Base-by-base conservation (phyloP, 352 stramenopile species). In the Phytophthora lateralis region DNA sequence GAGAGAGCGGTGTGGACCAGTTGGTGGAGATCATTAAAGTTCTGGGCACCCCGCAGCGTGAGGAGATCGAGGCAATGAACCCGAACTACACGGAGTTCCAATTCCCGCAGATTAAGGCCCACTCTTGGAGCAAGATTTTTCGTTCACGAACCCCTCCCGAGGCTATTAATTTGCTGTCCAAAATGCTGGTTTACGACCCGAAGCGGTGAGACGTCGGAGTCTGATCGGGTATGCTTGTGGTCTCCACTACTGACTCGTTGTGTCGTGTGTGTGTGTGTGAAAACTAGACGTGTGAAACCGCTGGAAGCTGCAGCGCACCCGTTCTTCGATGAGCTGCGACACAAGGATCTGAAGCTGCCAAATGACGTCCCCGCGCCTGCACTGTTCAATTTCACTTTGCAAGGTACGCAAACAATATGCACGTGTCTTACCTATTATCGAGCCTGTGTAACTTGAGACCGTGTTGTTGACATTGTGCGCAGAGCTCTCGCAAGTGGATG, bases 1-100 rank as follows among this genome's bases (percentile, higher is more conserved):
- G 98, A 7, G 97, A 99, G 62, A 99, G 92, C 29, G 97, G 97
- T 32, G 98, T 99, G 17, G 98, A 99, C 69, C 98, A 99, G 77
- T 81, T 99, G 32, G 97, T 99, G 6, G 98, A 99, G 76, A 99
- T 99, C 63, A 99, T 99, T 78, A 99, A 99, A 70, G 89, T 99
- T 14, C 78, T 99, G 15, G 98, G 98, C 32, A 99, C 97, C 26
- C 98, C 98, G 6, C 98, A 98, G 55, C 86, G 96, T 38, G 96
- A 99, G 71, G 96, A 99, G 76, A 99, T 99, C 41, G 80, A 96
- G 63, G 90, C 91, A 18, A 99, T 99, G 97, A 99, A 99, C 75
- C 97, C 96, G 6, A 99, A 98, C 73, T 99, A 99, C 77, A 99
- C 97, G 37, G 97, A 99, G 77, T 99, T 99, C 73, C 98, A 99